These are phyloP conservation scores for Gossypium thurberi DNA, from an alignment of 345 rosid species.

Conservation along the genomic window DNA sequence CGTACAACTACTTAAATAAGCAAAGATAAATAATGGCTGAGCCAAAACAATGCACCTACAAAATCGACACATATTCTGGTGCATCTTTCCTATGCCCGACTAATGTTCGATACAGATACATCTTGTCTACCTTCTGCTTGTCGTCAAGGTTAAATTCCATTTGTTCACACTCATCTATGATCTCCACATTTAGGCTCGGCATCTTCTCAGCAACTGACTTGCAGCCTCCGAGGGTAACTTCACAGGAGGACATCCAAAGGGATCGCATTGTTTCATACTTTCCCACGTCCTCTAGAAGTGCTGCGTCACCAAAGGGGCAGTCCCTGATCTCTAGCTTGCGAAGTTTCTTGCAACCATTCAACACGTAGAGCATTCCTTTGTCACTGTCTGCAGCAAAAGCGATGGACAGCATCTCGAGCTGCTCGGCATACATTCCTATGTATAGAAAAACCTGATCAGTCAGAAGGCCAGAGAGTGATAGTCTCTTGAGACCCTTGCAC, in stretches of 20 bases:
- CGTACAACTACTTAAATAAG: conserved; percentile 22
- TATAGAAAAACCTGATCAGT: conserved; percentile 82
- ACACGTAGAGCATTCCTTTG: conserved; percentile 73
- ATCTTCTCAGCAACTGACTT: conserved; percentile 54
- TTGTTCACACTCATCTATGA: conserved; percentile 53
- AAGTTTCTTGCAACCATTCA: conserved; percentile 86
- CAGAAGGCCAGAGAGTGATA: conserved; percentile 72
- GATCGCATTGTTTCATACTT: conserved; percentile 99
- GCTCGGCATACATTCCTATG: conserved; percentile 76
- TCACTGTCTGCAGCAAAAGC: conserved; percentile 87
- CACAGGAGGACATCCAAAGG: conserved; percentile 99
- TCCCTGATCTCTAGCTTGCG: conserved; percentile 87
- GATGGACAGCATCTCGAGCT: conserved; percentile 88
- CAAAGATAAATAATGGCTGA: not conserved
- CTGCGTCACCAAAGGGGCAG: conserved; percentile 76
- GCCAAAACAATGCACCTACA: conserved; percentile 31
- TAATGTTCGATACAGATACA: conserved; percentile 79
- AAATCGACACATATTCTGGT: conserved; percentile 60
- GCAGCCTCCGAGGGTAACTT: conserved; percentile 89
- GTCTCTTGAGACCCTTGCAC: conserved; percentile 60
- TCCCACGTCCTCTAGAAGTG: conserved; percentile 71
- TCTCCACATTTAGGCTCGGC: conserved; percentile 80
- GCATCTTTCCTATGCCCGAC: conserved; percentile 75
- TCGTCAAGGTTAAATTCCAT: conserved; percentile 29
- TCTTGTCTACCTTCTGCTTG: conserved; percentile 52